These are phyloP conservation scores for Metschnikowia reukaufii DNA, from an alignment of 805 yeast species.

Conservation along the genomic window DNA sequence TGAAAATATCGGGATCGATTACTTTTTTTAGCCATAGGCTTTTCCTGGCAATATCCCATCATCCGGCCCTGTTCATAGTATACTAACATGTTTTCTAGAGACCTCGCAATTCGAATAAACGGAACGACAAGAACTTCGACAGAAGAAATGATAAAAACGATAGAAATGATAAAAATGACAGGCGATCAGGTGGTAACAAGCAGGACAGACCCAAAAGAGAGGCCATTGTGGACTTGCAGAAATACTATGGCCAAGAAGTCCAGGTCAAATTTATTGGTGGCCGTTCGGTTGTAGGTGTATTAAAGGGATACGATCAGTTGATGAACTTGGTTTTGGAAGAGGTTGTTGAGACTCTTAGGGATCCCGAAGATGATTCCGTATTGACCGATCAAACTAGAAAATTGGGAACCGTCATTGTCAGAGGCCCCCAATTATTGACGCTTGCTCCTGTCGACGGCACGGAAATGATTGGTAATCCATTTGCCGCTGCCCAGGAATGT, in stretches of 20 bases:
- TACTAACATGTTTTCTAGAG: constrained; percentile 16
- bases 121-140: constrained; percentile 13
- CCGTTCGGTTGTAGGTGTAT: constrained; percentile 72
- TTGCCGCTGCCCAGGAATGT: constrained; percentile 27
- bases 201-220: constrained; percentile 83
- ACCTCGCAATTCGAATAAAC: constrained; percentile 14
- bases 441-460: constrained; percentile 74
- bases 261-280: constrained; percentile 85
- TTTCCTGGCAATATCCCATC: neutral
- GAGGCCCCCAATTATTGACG: constrained; percentile 78
- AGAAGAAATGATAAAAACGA: constrained; percentile 5
- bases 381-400: constrained; percentile 59
- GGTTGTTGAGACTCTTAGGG: constrained; percentile 65
- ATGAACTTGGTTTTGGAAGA: constrained; percentile 78
- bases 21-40: no score
- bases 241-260: constrained; percentile 69
- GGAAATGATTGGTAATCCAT: constrained; percentile 71
- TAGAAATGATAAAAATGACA: constrained; percentile 11
- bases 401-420: constrained; percentile 67
- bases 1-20: no score
- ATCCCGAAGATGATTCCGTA: constrained; percentile 59
- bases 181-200: constrained; percentile 11
- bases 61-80: neutral
- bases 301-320: constrained; percentile 82
- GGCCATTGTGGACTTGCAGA: constrained; percentile 78